Conservation (phyloP, 164 flowering plant species). For the Sedum album region DNA sequence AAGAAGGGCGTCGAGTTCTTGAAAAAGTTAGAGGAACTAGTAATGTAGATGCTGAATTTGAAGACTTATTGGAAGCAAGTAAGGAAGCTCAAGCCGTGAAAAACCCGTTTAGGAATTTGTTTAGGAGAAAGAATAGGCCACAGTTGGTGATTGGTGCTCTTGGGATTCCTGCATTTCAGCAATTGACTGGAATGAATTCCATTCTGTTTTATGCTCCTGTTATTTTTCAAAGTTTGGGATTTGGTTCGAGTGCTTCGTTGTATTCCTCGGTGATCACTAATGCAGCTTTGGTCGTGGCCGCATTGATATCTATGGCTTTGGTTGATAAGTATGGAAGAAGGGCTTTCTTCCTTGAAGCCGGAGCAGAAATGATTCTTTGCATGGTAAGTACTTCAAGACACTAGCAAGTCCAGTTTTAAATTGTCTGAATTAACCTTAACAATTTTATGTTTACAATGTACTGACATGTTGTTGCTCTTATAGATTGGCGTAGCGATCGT, state of each 20-base stretch:
- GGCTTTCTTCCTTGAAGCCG: too few relatives aligned
- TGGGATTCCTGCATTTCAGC: slow-evolving; percentile 87
- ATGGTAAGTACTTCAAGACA: slow-evolving; percentile 28
- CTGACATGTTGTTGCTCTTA: not conserved
- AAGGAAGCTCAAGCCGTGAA: slow-evolving; percentile 55
- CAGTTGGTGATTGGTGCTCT: slow-evolving; percentile 71
- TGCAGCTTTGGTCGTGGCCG: too few relatives aligned
- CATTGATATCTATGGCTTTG: slow-evolving; percentile 62
- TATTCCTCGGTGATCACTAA: slow-evolving; percentile 63
- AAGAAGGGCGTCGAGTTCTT: slow-evolving; percentile 46
- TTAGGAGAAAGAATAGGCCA: too few relatives aligned
- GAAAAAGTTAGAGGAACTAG: slow-evolving; percentile 67
- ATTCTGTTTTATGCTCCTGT: too few relatives aligned
- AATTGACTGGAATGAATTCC: too few relatives aligned
- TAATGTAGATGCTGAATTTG: slow-evolving; percentile 71
- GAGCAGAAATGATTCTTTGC: too few relatives aligned
- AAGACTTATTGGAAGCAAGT: slow-evolving; percentile 71
- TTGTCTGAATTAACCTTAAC: too few relatives aligned
- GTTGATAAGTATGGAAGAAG: slow-evolving; percentile 79
- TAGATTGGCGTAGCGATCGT: slow-evolving; percentile 53
- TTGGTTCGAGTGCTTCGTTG: slow-evolving; percentile 50
- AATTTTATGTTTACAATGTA: not conserved
- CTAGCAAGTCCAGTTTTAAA: too few relatives aligned
- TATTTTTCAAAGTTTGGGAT: slow-evolving; percentile 83
- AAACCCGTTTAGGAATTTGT: slow-evolving; percentile 75